Evolutionary conservation across 148 eudicot species (phyloP), one percentile per base, ranked within the genome.

Genomic region (Polygonum aviculare): DNA sequence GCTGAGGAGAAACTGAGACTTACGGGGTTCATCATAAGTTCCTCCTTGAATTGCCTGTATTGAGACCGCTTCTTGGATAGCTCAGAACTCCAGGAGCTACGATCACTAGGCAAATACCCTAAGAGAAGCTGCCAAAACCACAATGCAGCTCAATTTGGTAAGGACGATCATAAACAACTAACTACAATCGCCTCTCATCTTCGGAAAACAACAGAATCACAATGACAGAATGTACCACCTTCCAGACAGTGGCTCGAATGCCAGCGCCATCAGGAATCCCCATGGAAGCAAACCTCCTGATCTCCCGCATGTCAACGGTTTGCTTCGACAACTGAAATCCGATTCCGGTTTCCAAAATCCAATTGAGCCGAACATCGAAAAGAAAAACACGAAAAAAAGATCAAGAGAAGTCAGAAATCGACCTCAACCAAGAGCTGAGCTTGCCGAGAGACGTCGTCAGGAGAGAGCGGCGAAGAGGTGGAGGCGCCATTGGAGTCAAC

Each of bases 181-280:
- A 19, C 19, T 26, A 26, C 31, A 15, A 4, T 38, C 38, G 44
- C n/a, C 72, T 38, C 41, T 67, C 9, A 67, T 35, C 45, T 16
- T 38, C 69, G 40, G 6, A 8, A 36, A 36, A 33, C 9, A 65
- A 41, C 5, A 33, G 40, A 26, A 26, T 26, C 31, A 26, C 0
- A 26, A 26, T 26, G 31, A 26, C 72, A 36, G 14, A 67, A 36
- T 67, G 72, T 36, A 44, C n/a, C 40, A 93, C 98, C 97, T 96
- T 96, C 99, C 99, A 96, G 22, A 89, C 90, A 0, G 90, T 84
- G 50, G 95, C 80, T 21, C 98, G 94, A 79, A 93, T 86, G n/a
- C 89, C 92, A 35, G 97, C 94, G 76, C 87, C 89, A 81, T 96
- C 99, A 4, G 99, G 97, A 70, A 96, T 82, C 21, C 98, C 96